Percentiles rank a stretch among this genome's conserved stretches.
phyloP scores from a whole-genome alignment of 495 filamentous ascomycete genomes.

The Glonium stellatum region DNA sequence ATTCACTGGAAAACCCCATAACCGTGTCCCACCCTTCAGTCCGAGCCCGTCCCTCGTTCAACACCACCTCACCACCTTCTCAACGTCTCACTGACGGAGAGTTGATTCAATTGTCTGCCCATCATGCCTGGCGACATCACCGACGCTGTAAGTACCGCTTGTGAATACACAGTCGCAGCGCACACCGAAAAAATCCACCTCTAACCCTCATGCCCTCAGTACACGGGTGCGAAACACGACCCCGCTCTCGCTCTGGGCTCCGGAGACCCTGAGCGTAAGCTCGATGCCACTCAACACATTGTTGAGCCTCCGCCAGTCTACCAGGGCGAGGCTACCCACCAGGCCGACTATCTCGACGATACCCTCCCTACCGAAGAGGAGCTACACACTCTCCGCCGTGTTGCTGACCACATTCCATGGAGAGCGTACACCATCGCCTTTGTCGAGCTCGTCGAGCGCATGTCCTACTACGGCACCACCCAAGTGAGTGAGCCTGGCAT shows the following conservation, averaged over 20 bases:
- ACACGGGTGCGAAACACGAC: slow-evolving; percentile 8
- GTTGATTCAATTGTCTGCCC: background rate
- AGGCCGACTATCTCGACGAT: slow-evolving; percentile 4
- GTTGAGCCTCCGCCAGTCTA: background rate
- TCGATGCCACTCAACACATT: background rate
- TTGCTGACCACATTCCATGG: slow-evolving; percentile 56
- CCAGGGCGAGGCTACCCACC: slow-evolving; percentile 1
- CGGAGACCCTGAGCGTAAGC: slow-evolving; percentile 8
- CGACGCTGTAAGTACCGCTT: slow-evolving; percentile 8
- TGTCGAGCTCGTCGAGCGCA: slow-evolving; percentile 67
- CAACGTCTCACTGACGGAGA: too few relatives aligned
- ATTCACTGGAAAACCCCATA: background rate
- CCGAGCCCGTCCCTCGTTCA: background rate
- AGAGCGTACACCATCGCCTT: slow-evolving; percentile 61
- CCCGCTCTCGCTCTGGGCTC: slow-evolving; percentile 1
- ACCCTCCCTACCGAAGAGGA: slow-evolving; percentile 52
- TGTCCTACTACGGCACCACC: slow-evolving; percentile 70
- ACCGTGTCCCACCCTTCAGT: background rate
- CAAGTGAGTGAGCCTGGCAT: background rate
- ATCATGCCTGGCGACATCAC: slow-evolving; percentile 15
- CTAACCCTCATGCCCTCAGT: background rate
- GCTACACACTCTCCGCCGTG: slow-evolving; percentile 52
- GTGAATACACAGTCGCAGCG: background rate
- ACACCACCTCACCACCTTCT: background rate
- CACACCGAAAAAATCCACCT: background rate